Conservation (phyloP, 2,329 filamentous ascomycete genomes). For the Aspergillus niger region DNA sequence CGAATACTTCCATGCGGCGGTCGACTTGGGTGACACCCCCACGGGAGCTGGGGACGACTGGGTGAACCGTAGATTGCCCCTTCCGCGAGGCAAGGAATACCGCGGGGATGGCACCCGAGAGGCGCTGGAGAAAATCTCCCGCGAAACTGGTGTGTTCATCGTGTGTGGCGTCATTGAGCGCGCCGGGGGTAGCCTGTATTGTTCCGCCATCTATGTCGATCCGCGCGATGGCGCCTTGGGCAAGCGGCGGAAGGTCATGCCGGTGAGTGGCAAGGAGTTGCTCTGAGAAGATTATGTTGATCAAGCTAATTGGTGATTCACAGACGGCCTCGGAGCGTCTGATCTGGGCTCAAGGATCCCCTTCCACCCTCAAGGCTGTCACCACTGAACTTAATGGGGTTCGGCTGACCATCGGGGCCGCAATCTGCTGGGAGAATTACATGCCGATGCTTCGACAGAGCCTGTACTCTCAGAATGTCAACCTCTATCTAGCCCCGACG, state of each 20-base stretch:
- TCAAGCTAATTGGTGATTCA: neutral
- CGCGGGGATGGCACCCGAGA: constrained; percentile 78
- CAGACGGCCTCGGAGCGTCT: constrained; percentile 78
- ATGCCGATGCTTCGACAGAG: constrained; percentile 86
- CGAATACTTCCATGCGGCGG: constrained; percentile 73
- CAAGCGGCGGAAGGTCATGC: constrained; percentile 91
- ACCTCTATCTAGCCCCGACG: constrained; percentile 87
- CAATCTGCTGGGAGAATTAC: constrained; percentile 97
- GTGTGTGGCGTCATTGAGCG: constrained; percentile 79
- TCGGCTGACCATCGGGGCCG: constrained; percentile 76
- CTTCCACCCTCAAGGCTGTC: constrained; percentile 76
- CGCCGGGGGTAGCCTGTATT: constrained; percentile 81
- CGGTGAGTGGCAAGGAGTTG: constrained; percentile 53
- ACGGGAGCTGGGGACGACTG: constrained; percentile 71
- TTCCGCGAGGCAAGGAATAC: constrained; percentile 53
- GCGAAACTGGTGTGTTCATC: constrained; percentile 77
- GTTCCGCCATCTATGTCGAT: constrained; percentile 78
- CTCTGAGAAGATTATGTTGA: neutral
- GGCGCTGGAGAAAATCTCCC: constrained; percentile 72
- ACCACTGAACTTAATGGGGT: constrained; percentile 77
- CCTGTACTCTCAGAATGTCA: constrained; percentile 87
- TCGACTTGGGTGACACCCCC: constrained; percentile 81
- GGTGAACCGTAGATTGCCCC: constrained; percentile 63
- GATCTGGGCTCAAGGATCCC: constrained; percentile 84
- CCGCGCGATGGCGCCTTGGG: constrained; percentile 71